These are phyloP conservation scores for Lichina pygmaea DNA, from an alignment of 495 filamentous ascomycete genomes.

Conservation along the genomic window DNA sequence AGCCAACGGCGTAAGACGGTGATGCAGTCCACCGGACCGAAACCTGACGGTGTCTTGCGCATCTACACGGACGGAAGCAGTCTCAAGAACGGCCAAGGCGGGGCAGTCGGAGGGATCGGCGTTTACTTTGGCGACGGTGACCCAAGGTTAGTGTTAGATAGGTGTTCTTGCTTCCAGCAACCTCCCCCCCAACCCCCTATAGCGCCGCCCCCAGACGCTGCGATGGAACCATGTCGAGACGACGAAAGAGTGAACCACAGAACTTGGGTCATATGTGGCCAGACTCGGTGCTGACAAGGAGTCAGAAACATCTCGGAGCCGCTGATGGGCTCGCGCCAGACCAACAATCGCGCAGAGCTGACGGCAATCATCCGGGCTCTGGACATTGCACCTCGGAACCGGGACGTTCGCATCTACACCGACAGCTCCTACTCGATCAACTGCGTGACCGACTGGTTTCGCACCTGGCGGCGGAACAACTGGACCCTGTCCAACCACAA, in stretches of 20 bases:
- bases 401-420: conserved; percentile 41
- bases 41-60: conserved; percentile 21
- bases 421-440: conserved; percentile 77
- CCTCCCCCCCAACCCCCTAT: neutral
- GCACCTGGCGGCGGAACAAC: conserved; percentile 47
- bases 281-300: conserved; percentile 4
- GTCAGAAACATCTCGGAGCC: conserved; percentile 65
- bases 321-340: conserved; percentile 46
- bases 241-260: too few species aligned
- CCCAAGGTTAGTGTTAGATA: conserved; percentile 22
- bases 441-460: conserved; percentile 68
- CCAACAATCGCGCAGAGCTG: conserved; percentile 85
- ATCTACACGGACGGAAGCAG: conserved; percentile 84
- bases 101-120: conserved; percentile 58
- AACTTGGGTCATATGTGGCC: too few species aligned
- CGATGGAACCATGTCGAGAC: too few species aligned
- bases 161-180: neutral
- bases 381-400: conserved; percentile 38
- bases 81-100: conserved; percentile 42
- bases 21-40: conserved; percentile 8
- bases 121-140: conserved; percentile 65
- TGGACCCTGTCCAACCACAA: conserved; percentile 49
- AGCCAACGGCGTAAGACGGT: conserved; percentile 21
- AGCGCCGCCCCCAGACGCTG: too few species aligned
- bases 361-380: conserved; percentile 68